Percentiles rank a stretch among this genome's conserved stretches.
phyloP scores from a whole-genome alignment of 2,329 filamentous ascomycete species.

The Penicillium olsonii region DNA sequence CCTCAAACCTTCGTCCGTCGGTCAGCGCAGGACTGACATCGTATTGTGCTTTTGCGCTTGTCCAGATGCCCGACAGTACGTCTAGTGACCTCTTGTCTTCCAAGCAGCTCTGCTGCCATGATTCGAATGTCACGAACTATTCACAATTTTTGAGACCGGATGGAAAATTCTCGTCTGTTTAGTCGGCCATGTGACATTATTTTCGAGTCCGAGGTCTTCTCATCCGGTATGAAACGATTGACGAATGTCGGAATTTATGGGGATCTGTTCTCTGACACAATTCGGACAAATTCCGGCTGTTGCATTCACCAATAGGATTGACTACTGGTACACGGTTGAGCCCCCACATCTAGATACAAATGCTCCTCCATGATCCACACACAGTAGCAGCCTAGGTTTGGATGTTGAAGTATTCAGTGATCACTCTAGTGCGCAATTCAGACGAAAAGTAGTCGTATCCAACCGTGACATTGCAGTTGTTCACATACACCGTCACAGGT shows the following conservation, averaged over 20 bases:
- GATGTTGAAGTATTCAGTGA: conserved; percentile 11
- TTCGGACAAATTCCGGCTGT: too few species aligned
- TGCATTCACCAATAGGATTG: too few species aligned
- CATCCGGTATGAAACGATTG: too few species aligned
- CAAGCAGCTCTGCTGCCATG: not conserved
- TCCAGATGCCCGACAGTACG: not conserved
- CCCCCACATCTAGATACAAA: not conserved
- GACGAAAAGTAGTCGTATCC: conserved; percentile 38
- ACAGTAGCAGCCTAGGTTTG: not conserved
- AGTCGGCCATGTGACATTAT: too few species aligned
- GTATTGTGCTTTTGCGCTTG: not conserved
- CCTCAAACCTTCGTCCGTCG: not conserved
- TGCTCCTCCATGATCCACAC: not conserved
- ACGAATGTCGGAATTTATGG: too few species aligned
- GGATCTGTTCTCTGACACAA: too few species aligned
- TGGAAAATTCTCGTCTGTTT: too few species aligned
- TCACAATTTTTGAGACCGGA: too few species aligned
- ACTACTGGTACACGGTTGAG: not conserved
- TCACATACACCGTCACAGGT: conserved; percentile 40
- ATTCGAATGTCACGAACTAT: too few species aligned
- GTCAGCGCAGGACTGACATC: not conserved
- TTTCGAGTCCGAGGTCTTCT: too few species aligned
- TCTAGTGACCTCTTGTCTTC: not conserved
- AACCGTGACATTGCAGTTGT: conserved; percentile 35
- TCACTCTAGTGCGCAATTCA: conserved; percentile 8